Percentiles rank a stretch among this genome's conserved stretches.
Conservation (phyloP, 2,329 filamentous ascomycete genomes). For the Fusarium domesticum region DNA sequence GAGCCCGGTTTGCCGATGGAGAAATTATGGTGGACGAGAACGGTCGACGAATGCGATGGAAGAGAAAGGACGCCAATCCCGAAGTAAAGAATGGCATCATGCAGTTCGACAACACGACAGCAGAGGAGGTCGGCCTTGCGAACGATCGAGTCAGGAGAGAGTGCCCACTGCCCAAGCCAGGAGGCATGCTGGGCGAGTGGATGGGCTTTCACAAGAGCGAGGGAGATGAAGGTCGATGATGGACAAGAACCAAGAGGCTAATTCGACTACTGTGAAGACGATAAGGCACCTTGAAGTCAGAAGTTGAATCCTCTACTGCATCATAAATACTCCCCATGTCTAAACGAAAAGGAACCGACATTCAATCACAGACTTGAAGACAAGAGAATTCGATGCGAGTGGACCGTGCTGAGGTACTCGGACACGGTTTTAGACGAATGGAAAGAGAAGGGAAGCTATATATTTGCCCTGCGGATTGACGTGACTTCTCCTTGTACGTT, state of each 20-base stretch:
- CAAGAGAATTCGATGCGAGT: too few relatives aligned
- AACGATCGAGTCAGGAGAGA: slow-evolving; percentile 58
- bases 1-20: slow-evolving; percentile 71
- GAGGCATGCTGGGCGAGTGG: slow-evolving; percentile 71
- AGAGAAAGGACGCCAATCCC: slow-evolving; percentile 35
- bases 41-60: slow-evolving; percentile 45
- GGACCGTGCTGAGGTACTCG: too few relatives aligned
- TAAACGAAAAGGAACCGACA: too few relatives aligned
- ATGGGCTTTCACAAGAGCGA: slow-evolving; percentile 60
- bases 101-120: slow-evolving; percentile 43
- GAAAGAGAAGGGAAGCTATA: background rate
- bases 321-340: too few relatives aligned
- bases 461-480: background rate
- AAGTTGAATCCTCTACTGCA: too few relatives aligned
- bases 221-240: slow-evolving; percentile 28
- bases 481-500: background rate
- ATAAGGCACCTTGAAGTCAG: background rate
- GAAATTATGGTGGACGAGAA: slow-evolving; percentile 46
- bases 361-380: too few relatives aligned
- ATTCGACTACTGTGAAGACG: background rate
- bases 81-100: slow-evolving; percentile 47
- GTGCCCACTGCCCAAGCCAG: slow-evolving; percentile 90
- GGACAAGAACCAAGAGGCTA: slow-evolving; percentile 2
- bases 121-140: slow-evolving; percentile 34
- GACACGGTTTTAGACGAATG: too few relatives aligned